A percentile compares a stretch with the other conserved stretches of the same genome.
These are phyloP conservation scores for Aspergillus mulundensis DNA, from an alignment of 495 filamentous ascomycete species.

Conservation along the genomic window DNA sequence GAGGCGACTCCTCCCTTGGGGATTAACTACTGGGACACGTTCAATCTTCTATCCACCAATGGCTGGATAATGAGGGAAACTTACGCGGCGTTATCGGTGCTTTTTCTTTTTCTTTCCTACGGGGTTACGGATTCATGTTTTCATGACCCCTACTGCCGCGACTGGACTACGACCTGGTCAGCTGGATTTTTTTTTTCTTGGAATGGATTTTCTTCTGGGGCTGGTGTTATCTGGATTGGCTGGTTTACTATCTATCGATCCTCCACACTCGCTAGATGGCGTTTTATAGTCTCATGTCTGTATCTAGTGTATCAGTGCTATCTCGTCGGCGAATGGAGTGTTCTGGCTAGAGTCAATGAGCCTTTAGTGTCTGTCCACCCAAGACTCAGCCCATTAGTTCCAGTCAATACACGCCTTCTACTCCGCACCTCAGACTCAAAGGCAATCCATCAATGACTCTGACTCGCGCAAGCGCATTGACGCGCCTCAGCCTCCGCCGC, in stretches of 20 bases:
- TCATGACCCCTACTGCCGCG: not conserved
- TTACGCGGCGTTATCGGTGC: constrained; percentile 7
- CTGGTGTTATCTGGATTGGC: not conserved
- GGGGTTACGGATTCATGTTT: not conserved
- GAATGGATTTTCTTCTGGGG: not conserved
- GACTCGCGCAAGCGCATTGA: not conserved
- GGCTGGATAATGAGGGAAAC: not conserved
- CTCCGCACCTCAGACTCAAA: too few relatives aligned
- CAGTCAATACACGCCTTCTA: not conserved
- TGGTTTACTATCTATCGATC: not conserved
- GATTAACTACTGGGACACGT: constrained; percentile 13
- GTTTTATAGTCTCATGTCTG: not conserved
- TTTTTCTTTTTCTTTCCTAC: not conserved
- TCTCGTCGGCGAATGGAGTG: constrained; percentile 10
- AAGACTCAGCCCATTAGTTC: not conserved
- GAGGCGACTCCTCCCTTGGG: constrained; percentile 11
- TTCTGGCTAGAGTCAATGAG: constrained; percentile 3
- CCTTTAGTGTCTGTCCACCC: not conserved
- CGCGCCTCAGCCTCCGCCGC: not conserved
- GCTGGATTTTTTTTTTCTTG: not conserved
- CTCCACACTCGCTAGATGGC: constrained; percentile 11
- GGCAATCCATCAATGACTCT: too few relatives aligned
- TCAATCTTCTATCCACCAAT: constrained; percentile 7
- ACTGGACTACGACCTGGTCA: not conserved
- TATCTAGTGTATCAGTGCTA: constrained; percentile 3